Base-by-base conservation (phyloP, 306 rosid species). In the Ammopiptanthus mongolicus region DNA sequence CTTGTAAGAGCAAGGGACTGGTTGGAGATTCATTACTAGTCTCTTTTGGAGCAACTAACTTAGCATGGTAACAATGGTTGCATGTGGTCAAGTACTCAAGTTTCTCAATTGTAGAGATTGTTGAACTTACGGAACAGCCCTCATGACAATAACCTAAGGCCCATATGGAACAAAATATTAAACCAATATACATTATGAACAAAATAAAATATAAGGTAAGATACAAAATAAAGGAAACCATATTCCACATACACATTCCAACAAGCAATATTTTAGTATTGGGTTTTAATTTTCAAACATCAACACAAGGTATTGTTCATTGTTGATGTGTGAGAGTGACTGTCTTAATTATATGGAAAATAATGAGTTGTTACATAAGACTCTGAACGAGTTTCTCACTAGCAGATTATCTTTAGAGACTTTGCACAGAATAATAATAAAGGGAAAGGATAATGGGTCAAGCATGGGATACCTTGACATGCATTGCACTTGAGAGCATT, bases 91-190 rank as follows among this genome's bases (percentile, higher is more conserved):
- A 51, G 80, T 75, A 73, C 69, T 80, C 89, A 71, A 78, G 78
- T 74, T 71, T 85, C 83, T 76, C 83, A 15, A 80, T 82, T 52
- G 79, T 66, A 68, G 85, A 82, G 71, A 77, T 47, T 28, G 80
- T 72, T 51, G 91, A 84, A 73, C 86, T 85, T 55, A 87, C 21
- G 59, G 90, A 69, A 76, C 99, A 96, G 69, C 72, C 84, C 52
- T 69, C 82, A 2, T 96, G 99, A 67, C 98, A 88, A 84, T 79
- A 86, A 71, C 96, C 99, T 96, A 87, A 71, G 65, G 62, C 68
- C 67, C 86, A 81, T 31, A 74, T 23, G 57, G 78, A 67, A 84
- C 37, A 73, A 71, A 60, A 21, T 39, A 47, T 75, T 65, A 55
- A 80, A 69, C 34, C 39, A 61, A 47, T n/a, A 67, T 60, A 55